Evolutionary conservation across 106 monocot species (phyloP).

Genomic region (Dioscorea alata): DNA sequence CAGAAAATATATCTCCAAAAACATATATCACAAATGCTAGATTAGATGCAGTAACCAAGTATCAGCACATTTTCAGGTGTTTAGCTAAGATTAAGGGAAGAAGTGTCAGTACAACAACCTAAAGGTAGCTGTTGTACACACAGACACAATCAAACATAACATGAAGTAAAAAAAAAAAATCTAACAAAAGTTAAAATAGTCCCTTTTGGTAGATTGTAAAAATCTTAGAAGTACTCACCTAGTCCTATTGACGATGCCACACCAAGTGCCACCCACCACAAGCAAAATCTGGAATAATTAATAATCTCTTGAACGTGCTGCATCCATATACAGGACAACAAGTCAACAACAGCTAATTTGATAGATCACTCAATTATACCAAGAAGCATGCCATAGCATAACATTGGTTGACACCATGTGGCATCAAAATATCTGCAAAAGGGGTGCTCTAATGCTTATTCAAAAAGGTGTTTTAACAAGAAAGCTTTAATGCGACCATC

Average conservation of each 20-base stretch:
- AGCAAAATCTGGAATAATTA: constrained; percentile 43
- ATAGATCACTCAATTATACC: not conserved
- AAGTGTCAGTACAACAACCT: too few relatives aligned
- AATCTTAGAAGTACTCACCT: constrained; percentile 29
- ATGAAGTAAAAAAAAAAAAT: too few relatives aligned
- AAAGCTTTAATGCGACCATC: too few relatives aligned
- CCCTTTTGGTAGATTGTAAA: not conserved
- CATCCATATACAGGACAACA: constrained; percentile 6
- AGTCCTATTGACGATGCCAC: constrained; percentile 86
- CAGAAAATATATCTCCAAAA: too few relatives aligned
- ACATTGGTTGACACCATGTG: not conserved
- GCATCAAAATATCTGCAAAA: not conserved
- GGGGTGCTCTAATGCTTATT: too few relatives aligned
- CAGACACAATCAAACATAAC: too few relatives aligned
- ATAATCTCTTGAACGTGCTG: constrained; percentile 59
- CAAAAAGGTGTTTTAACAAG: too few relatives aligned
- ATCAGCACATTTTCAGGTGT: too few relatives aligned
- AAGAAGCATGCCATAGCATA: not conserved
- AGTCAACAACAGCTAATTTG: not conserved
- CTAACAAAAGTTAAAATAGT: not conserved
- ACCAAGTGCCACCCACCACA: constrained; percentile 82
- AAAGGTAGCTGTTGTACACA: too few relatives aligned
- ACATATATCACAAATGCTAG: too few relatives aligned
- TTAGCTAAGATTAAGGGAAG: too few relatives aligned
- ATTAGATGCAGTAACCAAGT: too few relatives aligned